Base-by-base conservation (phyloP, 2,329 filamentous ascomycete species). In the Claviceps paspali region DNA sequence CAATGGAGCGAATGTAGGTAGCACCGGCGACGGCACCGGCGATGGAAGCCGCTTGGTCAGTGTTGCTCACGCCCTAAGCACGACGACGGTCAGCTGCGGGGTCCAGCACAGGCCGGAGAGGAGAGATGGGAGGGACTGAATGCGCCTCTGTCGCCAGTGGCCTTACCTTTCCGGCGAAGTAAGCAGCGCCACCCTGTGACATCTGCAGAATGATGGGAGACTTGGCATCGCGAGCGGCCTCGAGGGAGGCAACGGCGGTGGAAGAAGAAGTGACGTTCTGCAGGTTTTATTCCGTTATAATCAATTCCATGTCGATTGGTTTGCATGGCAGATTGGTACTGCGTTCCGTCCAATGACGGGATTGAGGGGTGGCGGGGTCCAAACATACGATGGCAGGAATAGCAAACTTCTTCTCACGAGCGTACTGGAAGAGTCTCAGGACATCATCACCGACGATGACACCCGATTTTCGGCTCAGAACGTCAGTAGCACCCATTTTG, bases 161-260 rank as follows among this genome's bases (percentile, higher is more conserved):
- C 29, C 52, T 41, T 62, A 77, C 74, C 76, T 88, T 88, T 63
- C 84, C 86, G 52, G 82, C 83, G 58, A 93, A 93, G 74, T 79
- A 93, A 53, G 86, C 87, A 46, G 85, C 82, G 65, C 87, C 87
- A 56, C 91, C 91, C 65, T 96, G 84, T 52, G 83, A 92, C 54
- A 83, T 72, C 69, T 96, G 91, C 50, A 96, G 77, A 64, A 95
- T 82, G 64, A 95, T 79, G 52, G 91, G 91, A 43, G 83, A 73
- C 63, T 93, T 93, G 59, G 77, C 70, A 63, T 96, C 87, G 54
- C 85, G 80, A 51, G 91, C 91, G 59, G 91, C 91, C 73, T 98
- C 91, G 52, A 98, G 85, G 38, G 84, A 67, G 52, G 85, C 78
- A 48, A 95, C 80, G 45, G 58, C 60, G 37, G 67, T 70, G 45